These are phyloP conservation scores for Amanita thiersii DNA, from an alignment of 768 basidiomycete genomes.

Conservation along the genomic window DNA sequence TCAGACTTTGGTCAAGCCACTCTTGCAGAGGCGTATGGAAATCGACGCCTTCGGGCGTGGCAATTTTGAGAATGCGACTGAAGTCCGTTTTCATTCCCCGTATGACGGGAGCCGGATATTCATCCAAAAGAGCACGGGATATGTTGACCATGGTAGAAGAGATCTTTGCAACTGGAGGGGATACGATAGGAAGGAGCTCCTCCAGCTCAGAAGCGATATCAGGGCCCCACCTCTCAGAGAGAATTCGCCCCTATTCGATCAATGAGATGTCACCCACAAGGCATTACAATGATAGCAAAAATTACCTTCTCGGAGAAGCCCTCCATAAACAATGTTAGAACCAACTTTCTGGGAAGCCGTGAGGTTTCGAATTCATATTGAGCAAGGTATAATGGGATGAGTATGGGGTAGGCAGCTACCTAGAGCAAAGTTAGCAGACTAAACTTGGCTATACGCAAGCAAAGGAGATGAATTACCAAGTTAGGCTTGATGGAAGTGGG, in stretches of 20 bases:
- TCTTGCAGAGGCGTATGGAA: neutral
- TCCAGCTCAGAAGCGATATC: too few species aligned
- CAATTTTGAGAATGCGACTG: constrained; percentile 1
- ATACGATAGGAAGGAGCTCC: too few species aligned
- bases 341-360: constrained; percentile 5
- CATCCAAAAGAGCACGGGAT: too few species aligned
- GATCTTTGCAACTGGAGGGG: too few species aligned
- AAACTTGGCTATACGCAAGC: neutral
- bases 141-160: too few species aligned
- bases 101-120: neutral
- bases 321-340: constrained; percentile 23
- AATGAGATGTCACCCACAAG: neutral
- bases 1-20: constrained; percentile 4
- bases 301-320: constrained; percentile 21
- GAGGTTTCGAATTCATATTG: constrained; percentile 30
- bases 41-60: neutral
- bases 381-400: constrained; percentile 56
- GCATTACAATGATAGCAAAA: constrained; percentile 2
- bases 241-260: constrained; percentile 15
- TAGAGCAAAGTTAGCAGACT: constrained; percentile 14
- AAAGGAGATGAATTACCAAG: constrained; percentile 21
- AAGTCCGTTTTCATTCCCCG: neutral
- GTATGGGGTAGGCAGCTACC: constrained; percentile 54
- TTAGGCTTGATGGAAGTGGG: constrained; percentile 35
- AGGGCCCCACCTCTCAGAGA: constrained; percentile 10